Conservation (phyloP, 2,329 filamentous ascomycete genomes). For the Epichloe scottii region DNA sequence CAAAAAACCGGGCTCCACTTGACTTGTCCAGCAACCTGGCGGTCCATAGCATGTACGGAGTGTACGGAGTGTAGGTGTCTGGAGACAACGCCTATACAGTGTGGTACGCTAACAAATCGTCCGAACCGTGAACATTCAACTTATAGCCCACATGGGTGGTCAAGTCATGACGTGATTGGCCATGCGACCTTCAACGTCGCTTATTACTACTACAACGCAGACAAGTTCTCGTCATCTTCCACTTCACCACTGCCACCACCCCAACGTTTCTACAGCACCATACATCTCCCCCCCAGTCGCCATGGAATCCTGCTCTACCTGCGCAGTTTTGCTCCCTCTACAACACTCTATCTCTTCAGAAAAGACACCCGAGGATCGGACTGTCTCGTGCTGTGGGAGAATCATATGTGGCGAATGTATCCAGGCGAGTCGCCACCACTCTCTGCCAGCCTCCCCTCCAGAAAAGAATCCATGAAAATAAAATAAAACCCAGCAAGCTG, state of each 20-base stretch:
- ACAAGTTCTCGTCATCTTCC: background rate
- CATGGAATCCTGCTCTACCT: slow-evolving; percentile 54
- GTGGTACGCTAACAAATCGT: too few species aligned
- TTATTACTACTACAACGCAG: background rate
- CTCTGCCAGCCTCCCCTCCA: background rate
- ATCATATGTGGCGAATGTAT: slow-evolving; percentile 62
- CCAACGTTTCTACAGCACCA: background rate
- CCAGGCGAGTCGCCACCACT: slow-evolving; percentile 30
- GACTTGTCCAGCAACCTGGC: too few species aligned
- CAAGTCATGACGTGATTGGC: slow-evolving; percentile 6
- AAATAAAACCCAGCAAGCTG: too few species aligned
- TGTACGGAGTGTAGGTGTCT: too few species aligned
- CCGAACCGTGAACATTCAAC: too few species aligned
- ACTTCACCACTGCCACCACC: background rate
- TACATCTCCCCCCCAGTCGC: slow-evolving; percentile 1
- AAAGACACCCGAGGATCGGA: slow-evolving; percentile 48
- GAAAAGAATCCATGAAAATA: too few species aligned
- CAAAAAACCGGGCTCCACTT: background rate
- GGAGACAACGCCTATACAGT: too few species aligned
- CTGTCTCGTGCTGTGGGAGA: slow-evolving; percentile 56
- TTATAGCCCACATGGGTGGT: background rate
- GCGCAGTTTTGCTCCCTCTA: slow-evolving; percentile 47
- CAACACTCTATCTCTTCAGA: slow-evolving; percentile 41
- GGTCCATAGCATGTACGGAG: too few species aligned
- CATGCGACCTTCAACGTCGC: background rate